phyloP scores from a whole-genome alignment of 2,329 filamentous ascomycete genomes.

The Calonectria leucothoes region DNA sequence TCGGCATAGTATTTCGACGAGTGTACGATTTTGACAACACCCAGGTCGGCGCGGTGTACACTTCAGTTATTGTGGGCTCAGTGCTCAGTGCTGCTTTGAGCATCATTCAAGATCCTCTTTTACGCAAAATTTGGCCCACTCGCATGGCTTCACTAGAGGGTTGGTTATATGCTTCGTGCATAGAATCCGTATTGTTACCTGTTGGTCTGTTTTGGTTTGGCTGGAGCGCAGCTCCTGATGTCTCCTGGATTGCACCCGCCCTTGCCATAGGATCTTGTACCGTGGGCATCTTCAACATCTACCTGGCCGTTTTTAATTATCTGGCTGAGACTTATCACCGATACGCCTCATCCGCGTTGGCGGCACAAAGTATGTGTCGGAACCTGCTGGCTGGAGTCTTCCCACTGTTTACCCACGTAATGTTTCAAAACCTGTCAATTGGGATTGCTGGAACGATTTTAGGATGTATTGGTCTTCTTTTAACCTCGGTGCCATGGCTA shows the following conservation, averaged over 20 bases:
- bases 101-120: conserved; percentile 66
- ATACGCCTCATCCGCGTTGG: conserved; percentile 74
- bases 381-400: conserved; percentile 74
- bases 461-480: conserved; percentile 67
- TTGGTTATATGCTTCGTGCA: conserved; percentile 72
- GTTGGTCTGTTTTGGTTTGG: conserved; percentile 78
- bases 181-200: conserved; percentile 71
- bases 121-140: conserved; percentile 58
- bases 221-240: conserved; percentile 64
- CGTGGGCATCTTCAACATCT: conserved; percentile 76
- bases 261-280: conserved; percentile 72
- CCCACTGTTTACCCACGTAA: conserved; percentile 69
- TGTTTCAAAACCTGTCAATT: conserved; percentile 70
- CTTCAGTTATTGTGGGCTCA: conserved; percentile 51
- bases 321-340: conserved; percentile 75
- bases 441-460: conserved; percentile 72
- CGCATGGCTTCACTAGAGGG: conserved; percentile 62
- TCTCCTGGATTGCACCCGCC: conserved; percentile 73
- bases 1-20: conserved; percentile 74
- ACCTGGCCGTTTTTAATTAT: conserved; percentile 77
- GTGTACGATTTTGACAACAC: conserved; percentile 70
- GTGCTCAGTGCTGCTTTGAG: conserved; percentile 65
- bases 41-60: conserved; percentile 72
- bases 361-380: conserved; percentile 74
- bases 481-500: conserved; percentile 76